Base-by-base conservation (phyloP, 495 filamentous ascomycete genomes). In the Thermochaetoides thermophila region DNA sequence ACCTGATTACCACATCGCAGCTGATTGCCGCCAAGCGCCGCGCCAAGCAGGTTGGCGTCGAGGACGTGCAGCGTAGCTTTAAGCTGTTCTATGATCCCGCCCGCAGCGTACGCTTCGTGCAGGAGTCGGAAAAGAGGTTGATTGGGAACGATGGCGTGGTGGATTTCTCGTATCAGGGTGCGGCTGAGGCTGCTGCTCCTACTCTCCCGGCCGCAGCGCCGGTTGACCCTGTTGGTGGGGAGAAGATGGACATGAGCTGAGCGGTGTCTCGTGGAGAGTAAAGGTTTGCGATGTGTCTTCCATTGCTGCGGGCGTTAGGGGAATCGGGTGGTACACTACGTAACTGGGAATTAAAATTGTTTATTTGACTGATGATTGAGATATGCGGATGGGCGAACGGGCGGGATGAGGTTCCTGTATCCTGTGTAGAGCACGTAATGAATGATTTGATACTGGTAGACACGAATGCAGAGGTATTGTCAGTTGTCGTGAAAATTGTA, bases 31-130 rank as follows among this genome's bases (percentile, higher is more conserved):
- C 65, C 27, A 96, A 96, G 69, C 67, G 85, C 36, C 76, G 76
- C 42, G 74, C 73, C 18, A 71, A 69, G 41, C 77, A 89, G 49
- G 79, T 99, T 29, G 72, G 70, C 42, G 66, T 89, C 32, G 70
- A 81, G 26, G 91, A 99, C 52, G 86, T 99, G 17, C 79, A 92
- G 62, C 71, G 85, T 34, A 87, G 83, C 60, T 99, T 84, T 64
- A 68, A 71, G 44, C 68, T 99, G 27, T 99, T 99, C 63, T 93
- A 82, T 53, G 89, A 96, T 49, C 78, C 84, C 0, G 60, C 61
- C 27, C 63, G 91, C 39, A 94, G 85, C 49, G 83, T 92, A 46
- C 78, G 80, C 50, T 96, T 95, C 46, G 80, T 99, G 19, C 60
- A 67, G 29, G 76, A 91, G 40, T 91, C 78, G 44, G 89, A 96